phyloP scores from a whole-genome alignment of 495 filamentous ascomycete species.

The Neurospora sp. region DNA sequence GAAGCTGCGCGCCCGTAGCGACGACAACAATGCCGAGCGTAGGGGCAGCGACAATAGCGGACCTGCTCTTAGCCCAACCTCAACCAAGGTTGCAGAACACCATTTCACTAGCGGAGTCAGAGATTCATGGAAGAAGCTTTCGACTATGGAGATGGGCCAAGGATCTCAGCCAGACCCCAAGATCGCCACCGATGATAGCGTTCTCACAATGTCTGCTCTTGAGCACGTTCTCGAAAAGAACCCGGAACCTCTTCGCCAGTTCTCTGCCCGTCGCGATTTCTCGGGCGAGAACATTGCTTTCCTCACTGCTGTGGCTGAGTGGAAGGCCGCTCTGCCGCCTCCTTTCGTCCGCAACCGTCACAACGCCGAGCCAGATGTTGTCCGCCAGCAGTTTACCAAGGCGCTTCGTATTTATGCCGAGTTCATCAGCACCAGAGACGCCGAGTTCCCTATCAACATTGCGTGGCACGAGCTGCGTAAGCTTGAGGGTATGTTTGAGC shows the following conservation, averaged over 20 bases:
- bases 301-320: constrained; percentile 46
- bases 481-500: constrained; percentile 22
- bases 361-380: constrained; percentile 7
- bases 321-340: constrained; percentile 30
- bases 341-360: constrained; percentile 11
- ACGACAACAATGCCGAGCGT: not conserved
- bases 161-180: constrained; percentile 20
- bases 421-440: constrained; percentile 43
- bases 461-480: constrained; percentile 22
- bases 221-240: constrained; percentile 47
- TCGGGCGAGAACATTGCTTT: constrained; percentile 62
- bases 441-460: constrained; percentile 57
- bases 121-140: constrained; percentile 20
- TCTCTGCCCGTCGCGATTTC: constrained; percentile 53
- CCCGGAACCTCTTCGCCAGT: constrained; percentile 44
- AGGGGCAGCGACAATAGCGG: not conserved
- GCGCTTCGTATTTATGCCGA: constrained; percentile 49
- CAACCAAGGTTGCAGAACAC: constrained; percentile 13
- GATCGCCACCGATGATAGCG: constrained; percentile 23
- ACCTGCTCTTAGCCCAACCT: constrained; percentile 13
- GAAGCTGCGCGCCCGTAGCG: constrained; percentile 11
- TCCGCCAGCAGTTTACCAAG: constrained; percentile 35
- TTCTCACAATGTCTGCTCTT: constrained; percentile 49
- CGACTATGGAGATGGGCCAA: constrained; percentile 12
- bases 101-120: not conserved